Evolutionary conservation across 1,284 basidiomycete species (phyloP).

Genomic region (Papiliotrema fonsecae): DNA sequence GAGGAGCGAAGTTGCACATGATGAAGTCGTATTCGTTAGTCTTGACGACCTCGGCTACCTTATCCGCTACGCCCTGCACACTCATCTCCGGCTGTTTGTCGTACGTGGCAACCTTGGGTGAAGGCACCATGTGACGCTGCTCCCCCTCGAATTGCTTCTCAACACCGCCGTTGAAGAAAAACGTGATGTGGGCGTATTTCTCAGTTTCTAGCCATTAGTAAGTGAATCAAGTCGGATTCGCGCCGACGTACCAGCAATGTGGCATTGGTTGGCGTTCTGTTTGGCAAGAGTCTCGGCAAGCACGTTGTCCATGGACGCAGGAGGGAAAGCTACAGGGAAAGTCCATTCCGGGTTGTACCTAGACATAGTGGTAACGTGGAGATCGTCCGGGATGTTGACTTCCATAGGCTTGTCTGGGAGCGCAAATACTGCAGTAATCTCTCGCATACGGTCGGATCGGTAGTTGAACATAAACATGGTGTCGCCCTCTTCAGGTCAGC

Average conservation of each 20-base stretch:
- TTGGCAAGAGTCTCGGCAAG: slow-evolving; percentile 81
- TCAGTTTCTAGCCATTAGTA: slow-evolving; percentile 64
- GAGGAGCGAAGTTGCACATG: slow-evolving; percentile 94
- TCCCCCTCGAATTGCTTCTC: slow-evolving; percentile 84
- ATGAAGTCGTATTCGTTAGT: slow-evolving; percentile 70
- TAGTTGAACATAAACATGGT: slow-evolving; percentile 94
- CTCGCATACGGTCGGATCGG: slow-evolving; percentile 87
- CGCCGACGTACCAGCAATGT: slow-evolving; percentile 64
- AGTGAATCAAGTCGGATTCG: not conserved
- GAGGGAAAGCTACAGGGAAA: slow-evolving; percentile 80
- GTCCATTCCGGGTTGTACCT: slow-evolving; percentile 85
- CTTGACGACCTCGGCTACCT: slow-evolving; percentile 77
- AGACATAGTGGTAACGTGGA: slow-evolving; percentile 86
- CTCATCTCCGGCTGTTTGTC: slow-evolving; percentile 83
- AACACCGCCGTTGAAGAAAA: slow-evolving; percentile 93
- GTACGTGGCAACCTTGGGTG: slow-evolving; percentile 84
- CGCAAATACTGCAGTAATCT: slow-evolving; percentile 74
- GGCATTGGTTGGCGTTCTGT: slow-evolving; percentile 72
- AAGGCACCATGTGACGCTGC: slow-evolving; percentile 78
- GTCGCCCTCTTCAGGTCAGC: slow-evolving; percentile 53
- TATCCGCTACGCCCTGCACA: slow-evolving; percentile 76
- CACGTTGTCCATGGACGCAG: slow-evolving; percentile 83
- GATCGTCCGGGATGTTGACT: slow-evolving; percentile 70
- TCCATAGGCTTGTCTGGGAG: slow-evolving; percentile 76
- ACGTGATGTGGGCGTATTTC: slow-evolving; percentile 91